Percentiles rank a stretch among this genome's conserved stretches.
These are phyloP conservation scores for Coniella lustricola DNA, from an alignment of 2,329 filamentous ascomycete species.

Conservation along the genomic window DNA sequence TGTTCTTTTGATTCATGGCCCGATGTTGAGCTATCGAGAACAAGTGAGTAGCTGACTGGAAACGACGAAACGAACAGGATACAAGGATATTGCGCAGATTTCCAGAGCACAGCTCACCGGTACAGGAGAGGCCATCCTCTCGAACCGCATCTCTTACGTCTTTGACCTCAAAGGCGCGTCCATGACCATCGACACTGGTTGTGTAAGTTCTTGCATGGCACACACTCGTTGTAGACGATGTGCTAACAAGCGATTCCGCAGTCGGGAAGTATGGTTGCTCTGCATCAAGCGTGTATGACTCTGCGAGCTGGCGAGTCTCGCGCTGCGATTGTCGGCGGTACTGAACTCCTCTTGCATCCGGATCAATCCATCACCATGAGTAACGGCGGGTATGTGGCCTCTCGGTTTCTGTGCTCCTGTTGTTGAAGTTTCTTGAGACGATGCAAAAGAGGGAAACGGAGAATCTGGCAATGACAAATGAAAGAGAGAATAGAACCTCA, in stretches of 20 bases:
- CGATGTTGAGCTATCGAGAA: too few species aligned
- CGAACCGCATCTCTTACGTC: constrained; percentile 23
- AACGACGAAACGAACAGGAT: too few species aligned
- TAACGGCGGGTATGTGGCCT: constrained; percentile 5
- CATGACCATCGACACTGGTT: constrained; percentile 27
- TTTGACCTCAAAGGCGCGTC: constrained; percentile 25
- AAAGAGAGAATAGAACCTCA: too few species aligned
- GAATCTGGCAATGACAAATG: too few species aligned
- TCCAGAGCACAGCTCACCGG: constrained; percentile 17
- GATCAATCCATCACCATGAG: constrained; percentile 19
- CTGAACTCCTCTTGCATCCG: constrained; percentile 22
- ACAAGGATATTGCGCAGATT: constrained; percentile 17
- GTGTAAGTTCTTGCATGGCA: constrained; percentile 15
- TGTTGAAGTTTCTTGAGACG: too few species aligned
- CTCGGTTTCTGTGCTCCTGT: too few species aligned
- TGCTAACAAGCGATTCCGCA: neutral
- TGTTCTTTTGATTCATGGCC: neutral
- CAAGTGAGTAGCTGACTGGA: too few species aligned
- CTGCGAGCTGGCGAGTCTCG: constrained; percentile 23
- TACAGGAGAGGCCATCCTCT: constrained; percentile 16
- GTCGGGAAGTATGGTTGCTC: constrained; percentile 25
- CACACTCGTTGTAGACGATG: too few species aligned
- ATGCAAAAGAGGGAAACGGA: too few species aligned
- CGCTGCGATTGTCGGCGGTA: constrained; percentile 23
- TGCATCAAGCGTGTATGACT: constrained; percentile 27